Conservation (phyloP, 2,329 filamentous ascomycete genomes). For the Pestalotiopsis sp. region DNA sequence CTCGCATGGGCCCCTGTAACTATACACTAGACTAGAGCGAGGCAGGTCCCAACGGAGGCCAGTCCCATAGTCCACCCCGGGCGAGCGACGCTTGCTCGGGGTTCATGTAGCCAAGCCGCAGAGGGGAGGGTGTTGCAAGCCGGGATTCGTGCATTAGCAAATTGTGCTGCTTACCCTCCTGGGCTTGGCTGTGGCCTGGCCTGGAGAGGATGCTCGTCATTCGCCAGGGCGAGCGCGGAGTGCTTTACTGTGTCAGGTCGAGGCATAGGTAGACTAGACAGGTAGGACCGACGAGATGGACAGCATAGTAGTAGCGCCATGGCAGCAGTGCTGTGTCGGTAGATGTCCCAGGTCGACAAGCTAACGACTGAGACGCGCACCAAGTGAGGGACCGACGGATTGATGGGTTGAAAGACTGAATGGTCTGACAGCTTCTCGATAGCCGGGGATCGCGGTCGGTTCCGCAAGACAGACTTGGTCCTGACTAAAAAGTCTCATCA, state of each 20-base stretch:
- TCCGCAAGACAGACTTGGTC: slow-evolving; percentile 4
- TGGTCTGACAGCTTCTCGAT: slow-evolving; percentile 6
- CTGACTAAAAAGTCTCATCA: not conserved
- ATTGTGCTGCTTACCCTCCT: slow-evolving; percentile 6
- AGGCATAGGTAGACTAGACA: not conserved
- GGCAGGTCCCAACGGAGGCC: slow-evolving; percentile 9
- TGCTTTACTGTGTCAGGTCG: not conserved
- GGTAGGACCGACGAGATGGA: not conserved
- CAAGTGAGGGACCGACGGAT: not conserved
- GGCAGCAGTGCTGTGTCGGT: not conserved
- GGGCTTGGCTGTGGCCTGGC: slow-evolving; percentile 3
- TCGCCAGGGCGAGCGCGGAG: not conserved
- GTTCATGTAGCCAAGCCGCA: slow-evolving; percentile 8
- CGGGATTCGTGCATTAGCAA: slow-evolving; percentile 9
- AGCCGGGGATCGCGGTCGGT: slow-evolving; percentile 1
- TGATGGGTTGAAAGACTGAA: not conserved
- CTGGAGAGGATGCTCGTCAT: not conserved
- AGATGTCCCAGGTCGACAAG: not conserved
- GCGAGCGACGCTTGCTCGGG: not conserved
- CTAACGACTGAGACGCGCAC: not conserved
- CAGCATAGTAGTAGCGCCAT: not conserved
- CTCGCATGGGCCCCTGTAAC: not conserved
- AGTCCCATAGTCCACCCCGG: not conserved
- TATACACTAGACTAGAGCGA: not conserved
- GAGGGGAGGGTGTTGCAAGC: slow-evolving; percentile 4